A percentile compares a stretch with the other conserved stretches of the same genome.
Evolutionary conservation across 129 eudicot genomes (phyloP).

Genomic region (Ambrosia artemisiifolia): DNA sequence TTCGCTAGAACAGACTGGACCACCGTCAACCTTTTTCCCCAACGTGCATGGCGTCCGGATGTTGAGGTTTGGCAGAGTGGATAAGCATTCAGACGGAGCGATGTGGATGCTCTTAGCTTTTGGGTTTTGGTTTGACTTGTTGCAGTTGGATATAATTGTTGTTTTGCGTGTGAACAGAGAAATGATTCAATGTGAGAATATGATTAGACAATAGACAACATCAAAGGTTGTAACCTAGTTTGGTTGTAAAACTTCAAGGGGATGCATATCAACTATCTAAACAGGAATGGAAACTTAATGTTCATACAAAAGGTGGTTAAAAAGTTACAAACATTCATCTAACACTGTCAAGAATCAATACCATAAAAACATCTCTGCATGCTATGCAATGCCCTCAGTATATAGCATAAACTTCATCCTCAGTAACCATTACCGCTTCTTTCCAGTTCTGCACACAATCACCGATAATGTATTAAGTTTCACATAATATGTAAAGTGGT

Average conservation of each 20-base stretch:
- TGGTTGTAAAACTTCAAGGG: background rate
- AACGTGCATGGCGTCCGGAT: no score
- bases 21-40: no score
- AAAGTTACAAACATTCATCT: constrained; percentile 9
- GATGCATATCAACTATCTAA: background rate
- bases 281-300: background rate
- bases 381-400: constrained; percentile 22
- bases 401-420: constrained; percentile 40
- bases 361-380: background rate
- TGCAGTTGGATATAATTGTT: no score
- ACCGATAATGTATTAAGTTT: background rate
- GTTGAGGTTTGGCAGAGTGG: no score
- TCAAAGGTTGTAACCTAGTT: no score
- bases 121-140: no score
- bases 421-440: constrained; percentile 47
- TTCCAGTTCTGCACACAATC: constrained; percentile 51
- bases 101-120: no score
- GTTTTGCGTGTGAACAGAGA: no score
- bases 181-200: no score
- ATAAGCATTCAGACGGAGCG: no score
- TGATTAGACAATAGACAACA: no score
- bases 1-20: no score
- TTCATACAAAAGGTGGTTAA: constrained; percentile 13
- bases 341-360: background rate
- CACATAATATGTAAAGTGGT: background rate